Evolutionary conservation across 306 rosid genomes (phyloP).

Genomic region (Glycyrrhiza uralensis): DNA sequence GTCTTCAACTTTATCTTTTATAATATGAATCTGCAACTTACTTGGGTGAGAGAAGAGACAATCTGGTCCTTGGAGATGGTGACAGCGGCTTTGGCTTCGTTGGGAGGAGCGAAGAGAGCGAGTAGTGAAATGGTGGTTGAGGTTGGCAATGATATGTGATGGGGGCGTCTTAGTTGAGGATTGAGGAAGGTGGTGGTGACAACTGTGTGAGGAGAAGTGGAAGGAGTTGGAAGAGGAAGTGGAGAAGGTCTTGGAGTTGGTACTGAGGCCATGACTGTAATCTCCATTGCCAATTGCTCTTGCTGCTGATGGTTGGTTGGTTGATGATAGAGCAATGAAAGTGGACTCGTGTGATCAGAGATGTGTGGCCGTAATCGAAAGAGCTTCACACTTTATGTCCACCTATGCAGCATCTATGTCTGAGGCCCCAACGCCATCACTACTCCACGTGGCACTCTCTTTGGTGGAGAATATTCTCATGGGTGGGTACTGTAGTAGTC

Average conservation of each 20-base stretch:
- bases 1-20: background rate
- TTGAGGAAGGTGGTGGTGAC: constrained; percentile 30
- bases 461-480: background rate
- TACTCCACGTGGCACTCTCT: constrained; percentile 34
- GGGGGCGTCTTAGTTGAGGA: constrained; percentile 40
- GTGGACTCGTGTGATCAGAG: constrained; percentile 37
- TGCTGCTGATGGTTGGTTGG: background rate
- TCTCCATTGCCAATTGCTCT: constrained; percentile 50
- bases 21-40: background rate
- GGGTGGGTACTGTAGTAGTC: too few species aligned
- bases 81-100: constrained; percentile 73
- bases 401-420: constrained; percentile 26
- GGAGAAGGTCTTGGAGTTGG: constrained; percentile 36
- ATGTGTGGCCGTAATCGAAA: constrained; percentile 39
- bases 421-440: background rate
- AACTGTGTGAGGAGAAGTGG: constrained; percentile 27
- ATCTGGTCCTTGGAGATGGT: constrained; percentile 72
- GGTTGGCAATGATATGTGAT: constrained; percentile 54
- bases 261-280: constrained; percentile 63
- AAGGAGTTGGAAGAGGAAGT: constrained; percentile 37
- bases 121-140: constrained; percentile 71
- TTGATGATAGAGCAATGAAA: background rate
- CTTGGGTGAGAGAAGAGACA: constrained; percentile 73
- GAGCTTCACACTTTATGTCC: constrained; percentile 10
- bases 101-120: constrained; percentile 58